phyloP scores from a whole-genome alignment of 2,329 filamentous ascomycete species.

The Stromatinia cepivora region DNA sequence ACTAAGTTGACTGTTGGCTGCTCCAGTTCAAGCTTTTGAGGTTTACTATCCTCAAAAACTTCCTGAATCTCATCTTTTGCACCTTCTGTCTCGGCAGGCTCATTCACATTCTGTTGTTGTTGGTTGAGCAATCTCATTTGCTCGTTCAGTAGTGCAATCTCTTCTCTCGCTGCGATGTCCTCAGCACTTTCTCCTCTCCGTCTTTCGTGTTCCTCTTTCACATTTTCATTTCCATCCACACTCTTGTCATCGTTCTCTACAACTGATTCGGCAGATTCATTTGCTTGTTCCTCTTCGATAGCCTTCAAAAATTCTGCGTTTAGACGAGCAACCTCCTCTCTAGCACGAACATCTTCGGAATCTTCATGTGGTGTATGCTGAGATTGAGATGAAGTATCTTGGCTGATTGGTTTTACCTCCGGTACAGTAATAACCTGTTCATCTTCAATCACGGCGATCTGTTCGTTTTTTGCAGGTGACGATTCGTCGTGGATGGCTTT shows the following conservation, averaged over 20 bases:
- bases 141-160: slow-evolving; percentile 11
- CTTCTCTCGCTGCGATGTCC: neutral
- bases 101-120: neutral
- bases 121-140: neutral
- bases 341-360: slow-evolving; percentile 34
- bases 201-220: neutral
- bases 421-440: neutral
- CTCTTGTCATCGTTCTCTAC: neutral
- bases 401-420: neutral
- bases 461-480: neutral
- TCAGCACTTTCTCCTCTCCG: neutral
- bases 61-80: neutral
- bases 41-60: neutral
- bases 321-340: slow-evolving; percentile 34
- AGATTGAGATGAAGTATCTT: neutral
- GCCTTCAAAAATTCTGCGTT: slow-evolving; percentile 35
- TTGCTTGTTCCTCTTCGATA: slow-evolving; percentile 19
- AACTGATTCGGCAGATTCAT: neutral
- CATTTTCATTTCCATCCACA: neutral
- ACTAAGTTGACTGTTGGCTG: neutral
- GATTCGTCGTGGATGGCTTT: neutral
- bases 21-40: neutral
- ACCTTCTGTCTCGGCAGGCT: neutral
- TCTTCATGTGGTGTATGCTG: slow-evolving; percentile 22
- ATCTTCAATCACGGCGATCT: neutral